These are phyloP conservation scores for Aspergillus bertholletiae DNA, from an alignment of 495 filamentous ascomycete species.

Conservation along the genomic window DNA sequence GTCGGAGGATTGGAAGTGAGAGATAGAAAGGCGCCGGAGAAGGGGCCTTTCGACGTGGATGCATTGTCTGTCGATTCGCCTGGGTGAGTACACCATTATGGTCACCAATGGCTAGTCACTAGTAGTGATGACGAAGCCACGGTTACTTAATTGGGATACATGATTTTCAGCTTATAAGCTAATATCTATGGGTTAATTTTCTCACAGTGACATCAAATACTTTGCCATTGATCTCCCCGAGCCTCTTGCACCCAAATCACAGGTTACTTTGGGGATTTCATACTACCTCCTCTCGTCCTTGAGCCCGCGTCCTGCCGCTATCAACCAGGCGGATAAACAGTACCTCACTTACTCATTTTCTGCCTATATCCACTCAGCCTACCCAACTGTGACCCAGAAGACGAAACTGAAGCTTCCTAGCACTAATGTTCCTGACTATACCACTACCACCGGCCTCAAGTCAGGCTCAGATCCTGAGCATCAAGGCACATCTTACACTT, in stretches of 20 bases:
- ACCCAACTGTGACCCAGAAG: conserved; percentile 86
- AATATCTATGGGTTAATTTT: not conserved
- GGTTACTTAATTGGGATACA: conserved; percentile 12
- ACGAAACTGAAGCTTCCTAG: conserved; percentile 90
- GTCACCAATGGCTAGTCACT: conserved; percentile 18
- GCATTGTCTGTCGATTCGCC: conserved; percentile 39
- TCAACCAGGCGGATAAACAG: conserved; percentile 78
- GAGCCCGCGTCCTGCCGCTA: conserved; percentile 72
- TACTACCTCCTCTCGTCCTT: conserved; percentile 75
- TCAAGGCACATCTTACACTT: conserved; percentile 81
- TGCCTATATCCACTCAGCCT: conserved; percentile 76
- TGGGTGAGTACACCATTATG: conserved; percentile 25
- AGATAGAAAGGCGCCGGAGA: conserved; percentile 75
- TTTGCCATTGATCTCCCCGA: conserved; percentile 74
- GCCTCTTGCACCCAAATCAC: conserved; percentile 68
- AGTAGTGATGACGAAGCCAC: conserved; percentile 13
- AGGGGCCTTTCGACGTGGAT: conserved; percentile 64
- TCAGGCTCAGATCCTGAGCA: conserved; percentile 74
- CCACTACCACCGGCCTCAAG: conserved; percentile 58
- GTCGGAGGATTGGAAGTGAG: conserved; percentile 86
- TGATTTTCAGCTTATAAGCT: not conserved
- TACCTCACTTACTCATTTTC: conserved; percentile 81
- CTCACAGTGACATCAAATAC: conserved; percentile 69
- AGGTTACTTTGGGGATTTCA: conserved; percentile 82
- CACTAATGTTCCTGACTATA: conserved; percentile 78